A percentile compares a stretch with the other conserved stretches of the same genome.
Conservation (phyloP, 2,329 filamentous ascomycete species). For the Cytospora mali region DNA sequence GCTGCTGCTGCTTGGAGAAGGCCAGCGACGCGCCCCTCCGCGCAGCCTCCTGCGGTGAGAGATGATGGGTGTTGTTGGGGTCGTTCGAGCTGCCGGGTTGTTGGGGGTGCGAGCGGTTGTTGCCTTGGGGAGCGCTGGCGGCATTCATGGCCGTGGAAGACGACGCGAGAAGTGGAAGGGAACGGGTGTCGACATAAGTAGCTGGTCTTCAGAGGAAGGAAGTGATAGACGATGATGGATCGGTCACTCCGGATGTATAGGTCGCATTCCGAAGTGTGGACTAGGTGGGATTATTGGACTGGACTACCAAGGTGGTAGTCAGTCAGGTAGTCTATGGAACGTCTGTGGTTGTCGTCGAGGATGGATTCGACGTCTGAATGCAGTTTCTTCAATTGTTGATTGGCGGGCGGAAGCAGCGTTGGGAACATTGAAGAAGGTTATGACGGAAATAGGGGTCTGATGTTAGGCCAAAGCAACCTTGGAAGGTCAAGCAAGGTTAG, state of each 20-base stretch:
- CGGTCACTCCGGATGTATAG: not conserved
- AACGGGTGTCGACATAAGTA: conserved; percentile 1
- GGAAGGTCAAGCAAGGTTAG: not conserved
- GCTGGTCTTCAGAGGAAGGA: conserved; percentile 4
- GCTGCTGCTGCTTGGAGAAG: conserved; percentile 46
- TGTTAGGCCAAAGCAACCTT: not conserved
- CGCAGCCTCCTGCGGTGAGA: conserved; percentile 41
- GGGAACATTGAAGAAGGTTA: too few relatives aligned
- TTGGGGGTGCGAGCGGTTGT: conserved; percentile 6
- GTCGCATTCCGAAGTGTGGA: not conserved
- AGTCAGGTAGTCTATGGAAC: not conserved
- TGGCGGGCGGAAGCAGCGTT: not conserved
- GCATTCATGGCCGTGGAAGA: conserved; percentile 21
- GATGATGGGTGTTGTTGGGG: conserved; percentile 3
- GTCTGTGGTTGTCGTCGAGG: not conserved
- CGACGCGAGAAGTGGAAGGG: not conserved
- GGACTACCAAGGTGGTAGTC: not conserved
- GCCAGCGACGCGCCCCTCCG: conserved; percentile 59
- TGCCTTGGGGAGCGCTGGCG: conserved; percentile 10
- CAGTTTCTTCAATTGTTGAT: not conserved
- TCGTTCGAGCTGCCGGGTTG: conserved; percentile 6
- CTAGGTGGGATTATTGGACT: not conserved
- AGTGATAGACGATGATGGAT: not conserved
- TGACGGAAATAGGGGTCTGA: not conserved
- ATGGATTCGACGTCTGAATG: not conserved